A percentile compares a stretch with the other conserved stretches of the same genome.
Conservation (phyloP, 2,329 filamentous ascomycete genomes). For the Thelonectria olida region DNA sequence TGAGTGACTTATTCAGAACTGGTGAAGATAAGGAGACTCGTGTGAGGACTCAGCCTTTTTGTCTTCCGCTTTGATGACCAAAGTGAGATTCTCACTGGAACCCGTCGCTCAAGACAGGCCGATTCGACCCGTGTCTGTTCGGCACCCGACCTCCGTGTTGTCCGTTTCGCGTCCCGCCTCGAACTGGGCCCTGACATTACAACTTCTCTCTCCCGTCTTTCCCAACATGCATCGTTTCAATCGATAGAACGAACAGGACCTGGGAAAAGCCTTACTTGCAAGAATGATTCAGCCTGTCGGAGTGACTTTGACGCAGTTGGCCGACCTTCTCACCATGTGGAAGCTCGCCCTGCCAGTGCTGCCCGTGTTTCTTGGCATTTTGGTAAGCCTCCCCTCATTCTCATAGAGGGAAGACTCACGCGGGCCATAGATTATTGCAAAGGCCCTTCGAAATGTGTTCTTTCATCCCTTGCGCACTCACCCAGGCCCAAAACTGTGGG, state of each 20-base stretch:
- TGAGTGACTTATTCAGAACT: neutral
- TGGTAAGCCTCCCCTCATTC: neutral
- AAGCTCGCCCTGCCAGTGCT: neutral
- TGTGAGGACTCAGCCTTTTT: neutral
- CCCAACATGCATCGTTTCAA: neutral
- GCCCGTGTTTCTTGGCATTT: neutral
- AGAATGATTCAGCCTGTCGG: neutral
- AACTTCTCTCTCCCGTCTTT: neutral
- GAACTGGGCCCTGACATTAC: neutral
- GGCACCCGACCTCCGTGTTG: constrained; percentile 26
- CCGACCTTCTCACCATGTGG: constrained; percentile 12
- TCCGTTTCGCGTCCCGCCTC: constrained; percentile 29
- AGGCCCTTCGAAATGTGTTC: constrained; percentile 20
- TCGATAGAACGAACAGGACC: neutral
- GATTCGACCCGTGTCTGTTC: neutral
- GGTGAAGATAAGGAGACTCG: neutral
- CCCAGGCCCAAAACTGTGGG: constrained; percentile 27
- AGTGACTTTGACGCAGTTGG: no score
- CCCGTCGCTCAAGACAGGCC: no score
- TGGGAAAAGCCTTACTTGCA: no score
- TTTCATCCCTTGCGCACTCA: constrained; percentile 25
- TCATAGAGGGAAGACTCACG: neutral
- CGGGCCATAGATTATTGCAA: neutral
- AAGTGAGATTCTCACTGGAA: neutral
- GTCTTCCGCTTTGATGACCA: neutral